phyloP scores from a whole-genome alignment of 208 protist genomes.

The Acanthamoeba triangularis region DNA sequence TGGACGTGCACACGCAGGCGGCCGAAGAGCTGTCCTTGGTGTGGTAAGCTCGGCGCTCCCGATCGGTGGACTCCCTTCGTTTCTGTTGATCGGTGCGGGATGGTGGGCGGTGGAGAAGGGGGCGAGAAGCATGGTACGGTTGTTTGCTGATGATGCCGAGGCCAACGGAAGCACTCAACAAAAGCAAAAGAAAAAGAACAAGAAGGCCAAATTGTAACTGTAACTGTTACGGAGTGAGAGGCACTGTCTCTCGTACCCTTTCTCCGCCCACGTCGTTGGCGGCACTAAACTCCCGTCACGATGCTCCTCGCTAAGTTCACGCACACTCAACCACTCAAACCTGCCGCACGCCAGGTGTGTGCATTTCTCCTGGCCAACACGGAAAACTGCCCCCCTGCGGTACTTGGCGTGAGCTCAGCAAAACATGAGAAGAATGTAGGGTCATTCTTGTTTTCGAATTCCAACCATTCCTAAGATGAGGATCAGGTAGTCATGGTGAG shows the following conservation, averaged over 20 bases:
- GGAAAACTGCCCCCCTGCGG: not conserved
- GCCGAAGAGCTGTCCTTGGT: not conserved
- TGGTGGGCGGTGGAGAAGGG: conserved; percentile 54
- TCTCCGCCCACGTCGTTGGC: too few species aligned
- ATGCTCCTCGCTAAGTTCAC: too few species aligned
- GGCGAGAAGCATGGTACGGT: not conserved
- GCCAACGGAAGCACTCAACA: not conserved
- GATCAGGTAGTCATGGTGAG: too few species aligned
- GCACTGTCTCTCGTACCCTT: too few species aligned
- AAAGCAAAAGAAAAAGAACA: not conserved
- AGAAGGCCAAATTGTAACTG: not conserved
- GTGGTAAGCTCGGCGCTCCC: conserved; percentile 22
- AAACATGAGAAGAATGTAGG: not conserved
- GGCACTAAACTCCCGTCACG: too few species aligned
- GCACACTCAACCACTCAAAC: too few species aligned
- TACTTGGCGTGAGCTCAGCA: not conserved
- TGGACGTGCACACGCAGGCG: not conserved
- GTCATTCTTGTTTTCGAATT: too few species aligned
- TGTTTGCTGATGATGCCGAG: conserved; percentile 13
- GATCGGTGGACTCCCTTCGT: conserved; percentile 16
- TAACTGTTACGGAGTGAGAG: too few species aligned
- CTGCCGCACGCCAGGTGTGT: too few species aligned
- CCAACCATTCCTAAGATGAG: too few species aligned
- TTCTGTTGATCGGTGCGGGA: conserved; percentile 3
- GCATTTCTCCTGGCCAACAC: not conserved